A percentile compares a stretch with the other conserved stretches of the same genome.
phyloP scores from a whole-genome alignment of 2,329 filamentous ascomycete genomes.

The Trichophyton benhamiae region DNA sequence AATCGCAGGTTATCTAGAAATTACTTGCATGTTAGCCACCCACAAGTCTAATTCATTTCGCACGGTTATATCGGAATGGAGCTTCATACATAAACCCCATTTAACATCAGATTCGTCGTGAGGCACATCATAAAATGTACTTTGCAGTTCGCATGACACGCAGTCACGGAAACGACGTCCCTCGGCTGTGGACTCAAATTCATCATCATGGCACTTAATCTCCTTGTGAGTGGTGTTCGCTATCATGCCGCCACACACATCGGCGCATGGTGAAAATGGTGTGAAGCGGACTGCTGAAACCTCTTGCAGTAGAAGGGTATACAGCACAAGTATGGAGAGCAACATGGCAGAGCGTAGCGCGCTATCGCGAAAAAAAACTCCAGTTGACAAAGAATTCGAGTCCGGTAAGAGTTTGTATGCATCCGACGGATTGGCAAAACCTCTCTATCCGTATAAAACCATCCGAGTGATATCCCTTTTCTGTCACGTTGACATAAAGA shows the following conservation, averaged over 20 bases:
- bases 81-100: slow-evolving; percentile 33
- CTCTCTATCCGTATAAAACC: neutral
- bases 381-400: neutral
- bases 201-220: slow-evolving; percentile 30
- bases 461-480: neutral
- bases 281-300: slow-evolving; percentile 23
- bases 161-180: slow-evolving; percentile 31
- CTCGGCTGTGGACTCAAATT: slow-evolving; percentile 22
- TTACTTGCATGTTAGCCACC: slow-evolving; percentile 9
- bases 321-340: neutral
- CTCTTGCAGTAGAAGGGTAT: neutral
- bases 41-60: neutral
- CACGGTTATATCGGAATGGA: neutral
- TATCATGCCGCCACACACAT: slow-evolving; percentile 19
- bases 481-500: neutral
- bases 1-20: slow-evolving; percentile 35
- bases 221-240: slow-evolving; percentile 31
- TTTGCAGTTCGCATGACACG: slow-evolving; percentile 31
- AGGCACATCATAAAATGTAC: slow-evolving; percentile 23
- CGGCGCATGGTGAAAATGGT: slow-evolving; percentile 27
- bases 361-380: neutral
- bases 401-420: neutral
- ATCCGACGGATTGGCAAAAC: neutral
- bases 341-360: neutral
- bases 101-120: slow-evolving; percentile 33